Base-by-base conservation (phyloP, 352 stramenopile genomes). In the Thalassiosira allenii region DNA sequence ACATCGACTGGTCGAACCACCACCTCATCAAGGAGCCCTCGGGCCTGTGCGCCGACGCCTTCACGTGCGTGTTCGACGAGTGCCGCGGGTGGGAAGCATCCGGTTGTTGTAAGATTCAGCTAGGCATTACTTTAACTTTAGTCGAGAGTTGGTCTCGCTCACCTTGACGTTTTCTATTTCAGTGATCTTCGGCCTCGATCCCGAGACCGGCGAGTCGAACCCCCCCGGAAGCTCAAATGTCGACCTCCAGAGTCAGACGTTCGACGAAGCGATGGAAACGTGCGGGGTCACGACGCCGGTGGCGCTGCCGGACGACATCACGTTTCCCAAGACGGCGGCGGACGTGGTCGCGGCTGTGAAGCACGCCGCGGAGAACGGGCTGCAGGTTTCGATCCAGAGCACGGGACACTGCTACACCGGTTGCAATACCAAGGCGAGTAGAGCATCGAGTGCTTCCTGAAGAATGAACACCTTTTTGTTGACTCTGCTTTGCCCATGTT, bases 361-460 rank as follows among this genome's bases (percentile, higher is more conserved):
- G 25, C 25, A 59, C 33, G 59, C 59, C 4, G 22, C 4, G 25
- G 33, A 56, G 20, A 59, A 69, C 54, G 23, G 33, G n/a, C 17
- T 69, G 27, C 30, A 69, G 43, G 43, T 69, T 8, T 69, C 59
- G 25, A 33, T 69, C 22, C 58, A 69, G 59, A 63, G 27, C n/a
- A 63, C 56, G 8, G 56, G 56, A 8, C 56, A 65, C 20, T 56
- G 17, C 25, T 65, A 65, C 25, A 65, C 56, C 8, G 56, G 56
- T 20, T 23, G n/a, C 17, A 6, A 54, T n/a, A 65, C 56, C 17
- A 65, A 54, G 56, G 29, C n/a, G 17, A 47, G 37, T 17, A 17
- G 17, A 17, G 37, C 17, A 47, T 47, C 17, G 37, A n/a, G n/a
- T n/a, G n/a, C n/a, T n/a, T n/a, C n/a, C n/a, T n/a, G n/a, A n/a